phyloP scores from a whole-genome alignment of 2,329 filamentous ascomycete genomes.

The Pyrenochaeta sp. region DNA sequence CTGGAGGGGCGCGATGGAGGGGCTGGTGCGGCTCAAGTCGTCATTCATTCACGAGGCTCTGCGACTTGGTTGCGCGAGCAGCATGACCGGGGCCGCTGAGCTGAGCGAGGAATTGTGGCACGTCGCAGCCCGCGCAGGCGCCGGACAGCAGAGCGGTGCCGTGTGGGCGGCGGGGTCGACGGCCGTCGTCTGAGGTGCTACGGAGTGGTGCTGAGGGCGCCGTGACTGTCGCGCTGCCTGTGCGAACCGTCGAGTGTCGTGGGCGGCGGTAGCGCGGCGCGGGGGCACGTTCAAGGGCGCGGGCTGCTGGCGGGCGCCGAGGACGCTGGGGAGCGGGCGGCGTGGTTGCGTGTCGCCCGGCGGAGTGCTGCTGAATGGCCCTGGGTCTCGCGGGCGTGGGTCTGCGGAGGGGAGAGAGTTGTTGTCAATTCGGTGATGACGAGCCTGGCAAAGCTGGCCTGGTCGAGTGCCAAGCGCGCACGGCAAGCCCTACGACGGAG shows the following conservation, averaged over 20 bases:
- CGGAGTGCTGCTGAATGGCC: neutral
- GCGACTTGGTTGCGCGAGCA: constrained; percentile 35
- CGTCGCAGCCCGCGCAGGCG: constrained; percentile 15
- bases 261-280: constrained; percentile 19
- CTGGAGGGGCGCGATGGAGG: constrained; percentile 21
- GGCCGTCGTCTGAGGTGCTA: neutral
- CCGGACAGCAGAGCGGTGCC: constrained; percentile 2
- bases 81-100: constrained; percentile 42
- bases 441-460: constrained; percentile 9
- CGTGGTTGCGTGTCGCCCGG: no score
- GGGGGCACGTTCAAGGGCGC: constrained; percentile 16
- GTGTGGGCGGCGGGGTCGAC: constrained; percentile 2
- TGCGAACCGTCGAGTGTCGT: constrained; percentile 21
- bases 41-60: constrained; percentile 50
- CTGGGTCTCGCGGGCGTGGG: neutral
- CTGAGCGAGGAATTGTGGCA: constrained; percentile 17
- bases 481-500: constrained; percentile 12
- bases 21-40: constrained; percentile 28
- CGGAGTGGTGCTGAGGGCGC: no score
- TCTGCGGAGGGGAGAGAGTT: constrained; percentile 2
- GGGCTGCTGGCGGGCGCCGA: constrained; percentile 2
- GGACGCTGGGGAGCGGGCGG: neutral
- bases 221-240: constrained; percentile 17
- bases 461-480: constrained; percentile 4
- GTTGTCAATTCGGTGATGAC: constrained; percentile 5